Base-by-base conservation (phyloP, 2,329 filamentous ascomycete genomes). In the Orbilia javanica region DNA sequence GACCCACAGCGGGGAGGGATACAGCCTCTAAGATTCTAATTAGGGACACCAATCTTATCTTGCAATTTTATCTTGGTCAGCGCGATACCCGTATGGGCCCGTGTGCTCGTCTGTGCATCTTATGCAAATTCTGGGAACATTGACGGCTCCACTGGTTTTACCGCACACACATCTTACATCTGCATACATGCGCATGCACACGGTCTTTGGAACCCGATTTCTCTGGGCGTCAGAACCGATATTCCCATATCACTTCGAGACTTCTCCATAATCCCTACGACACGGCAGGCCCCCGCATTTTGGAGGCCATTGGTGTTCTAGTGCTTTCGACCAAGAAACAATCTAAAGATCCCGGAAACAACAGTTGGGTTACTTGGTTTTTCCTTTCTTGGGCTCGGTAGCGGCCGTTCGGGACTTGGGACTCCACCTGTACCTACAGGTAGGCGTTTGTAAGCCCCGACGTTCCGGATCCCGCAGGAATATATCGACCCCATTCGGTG, bases 211-310 rank as follows among this genome's bases (percentile, higher is more conserved):
- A n/a, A n/a, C n/a, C n/a, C n/a, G 34, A 11, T 11, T 7, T 36
- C 34, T 36, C 6, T 10, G 7, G 13, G 34, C 8, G 13, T 11
- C 34, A 36, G 2, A 36, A 7, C 34, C 5, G 20, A 53, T 55
- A 53, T 48, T 44, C 55, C 20, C 57, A 71, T 64, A 34, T 71
- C 31, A 71, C 64, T 72, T 65, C 60, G 57, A 52, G 60, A 66
- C 27, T n/a, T 66, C 65, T 73, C 69, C 65, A 67, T 18, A n/a
- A n/a, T n/a, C n/a, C n/a, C n/a, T n/a, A n/a, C n/a, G n/a, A n/a
- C n/a, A n/a, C n/a, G n/a, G n/a, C n/a, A n/a, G n/a, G n/a, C n/a
- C n/a, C n/a, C n/a, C n/a, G n/a, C n/a, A n/a, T n/a, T 44, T 46
- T 46, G 57, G 53, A 65, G 36, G 15, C 11, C 13, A 13, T 64